Evolutionary conservation across 257 asterid species (phyloP), one percentile per base, ranked within the genome.

Genomic region (Galeopsis tetrahit): DNA sequence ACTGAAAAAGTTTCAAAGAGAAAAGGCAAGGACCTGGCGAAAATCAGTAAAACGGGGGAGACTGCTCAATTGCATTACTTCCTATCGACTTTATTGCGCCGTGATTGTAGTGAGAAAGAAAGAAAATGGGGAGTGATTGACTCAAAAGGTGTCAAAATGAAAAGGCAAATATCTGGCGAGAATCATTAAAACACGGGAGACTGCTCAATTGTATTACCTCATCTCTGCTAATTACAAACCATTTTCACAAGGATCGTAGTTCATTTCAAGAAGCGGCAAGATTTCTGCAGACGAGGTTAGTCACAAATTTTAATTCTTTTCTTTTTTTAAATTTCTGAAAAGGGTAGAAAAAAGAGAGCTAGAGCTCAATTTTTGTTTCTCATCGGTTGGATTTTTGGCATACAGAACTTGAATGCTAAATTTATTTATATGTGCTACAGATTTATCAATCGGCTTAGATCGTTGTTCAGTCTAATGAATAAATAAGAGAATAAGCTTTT

Each of bases 251-350:
- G 56, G 58, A 39, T 36, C 44, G 55, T 35, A 55, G 2, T 48
- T 61, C 78, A 14, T 15, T 69, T 73, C 48, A 35, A 14, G 77
- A 63, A 69, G 53, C 70, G 31, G 33, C 17, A 10, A 21, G 21
- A 40, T 42, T 64, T 59, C 42, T 32, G 48, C 17, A 3, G 66
- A 38, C 61, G 65, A 63, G 80, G 83, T 74, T 43, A 69, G 76
- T 74, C 48, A 57, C 1, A 42, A 21, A 68, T 44, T 31, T 32
- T n/a, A 38, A 28, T 49, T 64, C 57, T 28, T 34, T 31, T n/a
- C 8, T 49, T 5, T 39, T 4, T 7, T 28, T 4, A 42, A 63
- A 64, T 57, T 68, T 74, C 32, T 49, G 40, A 63, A 38, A 21
- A 21, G 38, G 70, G 40, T 55, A 64, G 15, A 64, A 46, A 11